Evolutionary conservation across 2,329 filamentous ascomycete species (phyloP), one percentile per base, ranked within the genome.

Genomic region (Fusarium liriodendri): DNA sequence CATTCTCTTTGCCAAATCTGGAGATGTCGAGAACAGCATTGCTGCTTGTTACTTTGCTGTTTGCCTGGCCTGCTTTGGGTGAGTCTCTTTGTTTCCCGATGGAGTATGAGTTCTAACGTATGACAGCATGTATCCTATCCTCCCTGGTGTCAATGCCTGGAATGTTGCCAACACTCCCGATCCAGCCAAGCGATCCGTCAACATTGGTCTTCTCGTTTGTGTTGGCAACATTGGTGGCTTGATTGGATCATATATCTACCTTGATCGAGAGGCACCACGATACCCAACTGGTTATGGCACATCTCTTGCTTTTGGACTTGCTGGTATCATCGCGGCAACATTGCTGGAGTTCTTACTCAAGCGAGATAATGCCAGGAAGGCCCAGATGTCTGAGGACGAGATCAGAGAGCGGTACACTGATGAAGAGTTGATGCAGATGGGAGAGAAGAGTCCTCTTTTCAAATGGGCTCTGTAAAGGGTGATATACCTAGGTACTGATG

Each of bases 61-160:
- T 22, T 54, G 50, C 14, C 18, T 54, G 18, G 50, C 50, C 8
- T 54, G 50, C 18, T 54, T 54, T 9, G 50, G 50, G 50, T 54
- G n/a, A 33, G 50, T 33, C 25, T 14, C 10, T 33, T 20, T 4
- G 14, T 22, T 47, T 6, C 5, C 10, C 14, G 2, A 3, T 10
- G 2, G 0, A 47, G 10, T 20, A 14, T 20, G 9, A 20, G 4
- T 54, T 27, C 29, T 54, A 32, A 54, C 6, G 50, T 1, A 0
- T 14, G 4, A 20, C 50, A 54, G 50, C 22, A 82, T 85, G 76
- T 85, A 85, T 57, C 84, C 84, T 0, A 84, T 85, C 52, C 80
- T 83, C 2, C 84, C 84, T 0, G 84, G 79, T 3, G 81, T 81
- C 25, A 84, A 83, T 37, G 80, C 84, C 0, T 86, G 85, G 84